Evolutionary conservation across 352 stramenopile species (phyloP).

Genomic region (Pythium periplocum): DNA sequence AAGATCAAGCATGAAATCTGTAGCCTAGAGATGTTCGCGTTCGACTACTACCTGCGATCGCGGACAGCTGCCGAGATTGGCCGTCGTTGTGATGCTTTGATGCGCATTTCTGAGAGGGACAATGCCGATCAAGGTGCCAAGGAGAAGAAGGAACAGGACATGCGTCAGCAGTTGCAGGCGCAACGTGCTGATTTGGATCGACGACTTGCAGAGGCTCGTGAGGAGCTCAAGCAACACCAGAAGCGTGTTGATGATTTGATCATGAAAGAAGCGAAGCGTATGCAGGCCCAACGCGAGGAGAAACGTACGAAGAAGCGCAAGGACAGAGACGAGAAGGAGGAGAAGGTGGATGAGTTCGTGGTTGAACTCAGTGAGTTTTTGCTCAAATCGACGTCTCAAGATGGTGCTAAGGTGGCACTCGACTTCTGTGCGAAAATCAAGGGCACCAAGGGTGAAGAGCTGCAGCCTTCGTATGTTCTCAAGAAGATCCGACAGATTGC

Average conservation of each 20-base stretch:
- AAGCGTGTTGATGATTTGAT: slow-evolving; percentile 79
- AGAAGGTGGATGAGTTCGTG: slow-evolving; percentile 52
- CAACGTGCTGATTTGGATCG: slow-evolving; percentile 70
- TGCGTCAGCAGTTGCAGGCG: slow-evolving; percentile 47
- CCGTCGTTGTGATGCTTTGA: slow-evolving; percentile 92
- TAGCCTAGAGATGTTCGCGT: slow-evolving; percentile 90
- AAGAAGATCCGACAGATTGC: slow-evolving; percentile 33
- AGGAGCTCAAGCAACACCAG: slow-evolving; percentile 75
- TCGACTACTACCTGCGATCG: slow-evolving; percentile 99
- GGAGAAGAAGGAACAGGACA: slow-evolving; percentile 72
- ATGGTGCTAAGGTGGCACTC: slow-evolving; percentile 32
- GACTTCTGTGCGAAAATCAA: slow-evolving; percentile 33
- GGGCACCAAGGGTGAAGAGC: slow-evolving; percentile 10
- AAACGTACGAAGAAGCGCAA: slow-evolving; percentile 82
- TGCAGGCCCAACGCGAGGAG: slow-evolving; percentile 75
- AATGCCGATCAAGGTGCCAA: slow-evolving; percentile 80
- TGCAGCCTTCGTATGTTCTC: slow-evolving; percentile 28
- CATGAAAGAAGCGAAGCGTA: slow-evolving; percentile 85
- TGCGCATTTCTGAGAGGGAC: slow-evolving; percentile 94
- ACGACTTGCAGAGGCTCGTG: slow-evolving; percentile 51
- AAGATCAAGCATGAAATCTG: slow-evolving; percentile 96
- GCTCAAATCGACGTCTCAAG: slow-evolving; percentile 14
- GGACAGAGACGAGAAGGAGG: slow-evolving; percentile 59
- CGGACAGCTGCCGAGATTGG: slow-evolving; percentile 94
- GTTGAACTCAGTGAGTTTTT: slow-evolving; percentile 61